Evolutionary conservation across 305 asterid species (phyloP), one percentile per base, ranked within the genome.

Genomic region (Fraxinus sp.): DNA sequence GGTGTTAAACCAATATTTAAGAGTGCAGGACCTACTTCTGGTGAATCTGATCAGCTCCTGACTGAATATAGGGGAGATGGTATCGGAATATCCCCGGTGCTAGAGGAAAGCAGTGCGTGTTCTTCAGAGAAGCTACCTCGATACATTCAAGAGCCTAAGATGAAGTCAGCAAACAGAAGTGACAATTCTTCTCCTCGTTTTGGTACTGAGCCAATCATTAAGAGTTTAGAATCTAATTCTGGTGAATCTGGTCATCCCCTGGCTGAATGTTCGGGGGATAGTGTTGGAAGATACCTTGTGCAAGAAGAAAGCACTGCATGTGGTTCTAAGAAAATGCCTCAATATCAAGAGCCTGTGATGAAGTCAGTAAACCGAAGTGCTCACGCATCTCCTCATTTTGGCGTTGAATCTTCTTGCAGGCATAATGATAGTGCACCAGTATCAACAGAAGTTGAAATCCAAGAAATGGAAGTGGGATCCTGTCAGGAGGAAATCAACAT

Each of bases 401-500:
- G 64, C 41, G 82, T 79, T 1, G 84, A 83, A 33, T 73, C 86
- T 35, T 13, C 85, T 59, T 57, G 75, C 22, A 81, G 33, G 43
- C 83, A 73, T 80, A 75, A 81, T 52, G 90, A 81, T 79, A 84
- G 46, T 68, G 22, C 55, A 13, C 84, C 87, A 68, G 76, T 35
- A 75, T 14, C 81, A 0, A 49, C 87, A 35, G 85, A 85, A 80
- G 83, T 36, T 81, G 84, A 84, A 81, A 20, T 74, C 77, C 89
- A 77, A 78, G 66, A 78, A 79, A 16, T 62, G 41, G 83, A 82
- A 81, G 64, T 37, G 1, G 82, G 35, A 72, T 39, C 78, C 59
- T 11, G 80, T 30, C 76, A 66, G 79, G 89, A 90, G 79, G 93
- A 86, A 85, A 82, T 82, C 82, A 85, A 79, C 30, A 79, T 75